Base-by-base conservation (phyloP, 139 green algal species). In the Deuterostichococcus epilithicus region DNA sequence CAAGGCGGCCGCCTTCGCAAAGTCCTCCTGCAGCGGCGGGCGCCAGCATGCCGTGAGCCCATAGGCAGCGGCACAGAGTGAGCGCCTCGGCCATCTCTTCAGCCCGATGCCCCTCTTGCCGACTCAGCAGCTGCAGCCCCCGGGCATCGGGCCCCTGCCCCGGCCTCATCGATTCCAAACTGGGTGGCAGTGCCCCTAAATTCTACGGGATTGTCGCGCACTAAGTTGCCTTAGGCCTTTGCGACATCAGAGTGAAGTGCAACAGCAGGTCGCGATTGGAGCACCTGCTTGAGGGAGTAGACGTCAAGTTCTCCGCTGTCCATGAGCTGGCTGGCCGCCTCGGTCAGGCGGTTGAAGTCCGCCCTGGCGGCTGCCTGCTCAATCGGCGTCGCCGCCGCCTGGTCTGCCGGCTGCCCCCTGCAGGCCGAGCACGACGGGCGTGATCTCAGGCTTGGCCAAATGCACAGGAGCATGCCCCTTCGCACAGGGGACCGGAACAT, bases 241-340 rank as follows among this genome's bases (percentile, higher is more conserved):
- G 10, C 42, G 42, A 52, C 42, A 23, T 13, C 42, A 52, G 42
- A 13, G 4, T 32, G 33, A 72, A 20, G 30, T 5, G 22, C 33
- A 22, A 72, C 66, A 45, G 13, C n/a, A 72, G 13, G 32, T 45
- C 28, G 37, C 52, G 60, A 70, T 82, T 82, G 34, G 42, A 23
- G 52, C 52, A 63, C 70, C 42, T 86, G 75, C 52, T 63, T 63
- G 13, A 63, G 52, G 8, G 58, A 75, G 81, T 90, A 90, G n/a
- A 90, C 75, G 32, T 90, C 84, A 39, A 81, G 78, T 76, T 90
- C 84, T 2, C 86, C 86, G 15, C 68, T 78, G 6, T 90, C 86
- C 81, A 90, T 87, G 35, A 90, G 77, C 68, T 80, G 22, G 73
- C 82, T 78, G 65, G 83, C 59, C 52, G 74, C 73, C 77, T 88